phyloP scores from a whole-genome alignment of 306 rosid species.

The Mimosa bimucronata region DNA sequence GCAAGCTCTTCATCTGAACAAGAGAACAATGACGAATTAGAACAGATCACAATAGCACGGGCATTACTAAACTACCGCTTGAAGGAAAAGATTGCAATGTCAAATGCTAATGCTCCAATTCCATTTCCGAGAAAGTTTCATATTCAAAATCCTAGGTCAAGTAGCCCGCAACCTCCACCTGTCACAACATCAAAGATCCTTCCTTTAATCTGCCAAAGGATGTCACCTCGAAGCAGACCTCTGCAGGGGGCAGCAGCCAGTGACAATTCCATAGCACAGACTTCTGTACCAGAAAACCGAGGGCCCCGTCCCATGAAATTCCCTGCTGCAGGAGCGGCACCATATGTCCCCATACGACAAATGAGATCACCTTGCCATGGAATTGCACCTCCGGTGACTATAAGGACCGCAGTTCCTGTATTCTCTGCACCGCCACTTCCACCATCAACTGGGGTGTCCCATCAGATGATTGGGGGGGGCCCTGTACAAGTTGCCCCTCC shows the following conservation, averaged over 20 bases:
- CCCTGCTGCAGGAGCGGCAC: conserved; percentile 80
- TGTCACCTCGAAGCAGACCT: conserved; percentile 54
- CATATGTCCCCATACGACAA: conserved; percentile 86
- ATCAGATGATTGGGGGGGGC: conserved; percentile 52
- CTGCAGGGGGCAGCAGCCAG: conserved; percentile 35
- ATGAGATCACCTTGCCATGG: conserved; percentile 82
- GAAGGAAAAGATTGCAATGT: conserved; percentile 78
- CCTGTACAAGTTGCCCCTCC: conserved; percentile 73
- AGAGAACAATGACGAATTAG: conserved; percentile 85
- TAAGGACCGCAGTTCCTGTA: conserved; percentile 83
- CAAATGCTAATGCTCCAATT: conserved; percentile 69
- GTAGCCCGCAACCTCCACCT: conserved; percentile 81
- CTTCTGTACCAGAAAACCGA: conserved; percentile 54
- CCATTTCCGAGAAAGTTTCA: conserved; percentile 78
- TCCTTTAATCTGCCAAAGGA: conserved; percentile 80
- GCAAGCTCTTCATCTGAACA: conserved; percentile 87
- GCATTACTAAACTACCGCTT: conserved; percentile 75
- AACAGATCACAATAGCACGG: conserved; percentile 93
- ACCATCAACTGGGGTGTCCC: conserved; percentile 54
- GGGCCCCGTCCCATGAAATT: conserved; percentile 63
- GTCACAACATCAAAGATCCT: conserved; percentile 85
- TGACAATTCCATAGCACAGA: conserved; percentile 46
- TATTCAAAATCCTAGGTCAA: conserved; percentile 73
- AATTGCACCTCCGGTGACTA: conserved; percentile 86
- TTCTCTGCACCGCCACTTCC: conserved; percentile 89